Evolutionary conservation across 371 early-diverging fungal species (phyloP).

Genomic region (Mucor velutinosus): DNA sequence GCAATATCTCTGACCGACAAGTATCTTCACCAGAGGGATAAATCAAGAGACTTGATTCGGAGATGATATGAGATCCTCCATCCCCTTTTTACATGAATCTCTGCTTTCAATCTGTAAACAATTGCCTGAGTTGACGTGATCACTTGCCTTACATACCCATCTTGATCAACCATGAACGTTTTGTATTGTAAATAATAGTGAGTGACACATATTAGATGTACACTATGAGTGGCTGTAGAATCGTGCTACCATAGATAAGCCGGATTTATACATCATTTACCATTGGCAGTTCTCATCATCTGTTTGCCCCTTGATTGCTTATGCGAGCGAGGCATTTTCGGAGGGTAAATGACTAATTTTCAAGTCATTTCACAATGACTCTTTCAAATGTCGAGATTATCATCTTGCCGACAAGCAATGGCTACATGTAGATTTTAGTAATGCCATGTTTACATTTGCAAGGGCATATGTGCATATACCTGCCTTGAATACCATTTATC

Average conservation of each 20-base stretch:
- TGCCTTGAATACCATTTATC: neutral
- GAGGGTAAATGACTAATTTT: neutral
- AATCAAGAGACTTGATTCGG: neutral
- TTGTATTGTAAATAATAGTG: neutral
- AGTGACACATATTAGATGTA: neutral
- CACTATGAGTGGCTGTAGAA: neutral
- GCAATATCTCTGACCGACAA: slow-evolving; percentile 1
- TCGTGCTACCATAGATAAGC: slow-evolving; percentile 1
- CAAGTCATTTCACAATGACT: neutral
- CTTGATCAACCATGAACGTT: neutral
- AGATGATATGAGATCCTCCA: neutral
- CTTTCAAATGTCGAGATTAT: neutral
- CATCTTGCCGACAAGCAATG: neutral
- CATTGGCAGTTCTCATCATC: slow-evolving; percentile 6
- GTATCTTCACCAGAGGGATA: neutral
- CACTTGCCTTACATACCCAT: neutral
- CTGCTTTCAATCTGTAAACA: neutral
- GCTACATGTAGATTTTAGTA: neutral
- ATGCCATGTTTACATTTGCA: neutral
- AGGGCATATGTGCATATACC: neutral
- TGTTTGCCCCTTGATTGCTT: neutral
- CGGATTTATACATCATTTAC: neutral
- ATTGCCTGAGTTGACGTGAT: neutral
- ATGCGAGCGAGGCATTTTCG: slow-evolving; percentile 1
- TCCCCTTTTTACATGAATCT: neutral